Evolutionary conservation across 495 filamentous ascomycete genomes (phyloP), one percentile per base, ranked within the genome.

Genomic region (Lasiosphaeriaceae sp.): DNA sequence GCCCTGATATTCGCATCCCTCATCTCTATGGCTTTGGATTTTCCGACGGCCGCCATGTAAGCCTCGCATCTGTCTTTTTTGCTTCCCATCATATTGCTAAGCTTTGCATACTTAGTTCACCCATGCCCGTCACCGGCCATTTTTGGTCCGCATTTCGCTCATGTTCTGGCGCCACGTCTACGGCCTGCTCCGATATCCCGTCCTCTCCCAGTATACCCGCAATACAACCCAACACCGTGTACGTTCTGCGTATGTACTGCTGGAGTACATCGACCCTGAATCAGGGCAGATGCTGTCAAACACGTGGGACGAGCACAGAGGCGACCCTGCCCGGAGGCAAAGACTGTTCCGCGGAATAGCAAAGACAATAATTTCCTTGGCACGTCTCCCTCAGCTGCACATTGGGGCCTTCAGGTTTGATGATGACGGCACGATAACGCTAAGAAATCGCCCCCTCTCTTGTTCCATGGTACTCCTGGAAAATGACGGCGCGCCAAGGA

Each of bases 11-110:
- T 19, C 67, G 67, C 2, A 66, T 69, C 34, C 68, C 71, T 21
- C 21, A 59, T 1, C 50, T 77, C 9, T 69, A 63, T n/a, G 73
- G 71, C 21, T 76, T 77, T 57, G 68, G 60, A 23, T 66, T 75
- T 7, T 50, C 39, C 1, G 54, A 60, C 26, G 49, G 54, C 43
- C 43, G 47, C 20, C 55, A 59, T 41, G 58, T 61, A 41, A 16
- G 59, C 16, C n/a, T n/a, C n/a, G n/a, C n/a, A n/a, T 0, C 16
- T 2, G 8, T 43, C n/a, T 5, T 43, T 12, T 43, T 12, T 0
- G 0, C 14, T 17, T 17, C 14, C 8, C 16, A 6, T 2, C 39
- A n/a, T n/a, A n/a, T n/a, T n/a, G 3, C 14, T 17, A 14, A 12
- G 4, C n/a, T n/a, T 12, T 43, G 5, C 39, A 43, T n/a, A 4